A percentile compares a stretch with the other conserved stretches of the same genome.
Evolutionary conservation across 306 rosid genomes (phyloP).

Genomic region (Macrotyloma uniflorum): DNA sequence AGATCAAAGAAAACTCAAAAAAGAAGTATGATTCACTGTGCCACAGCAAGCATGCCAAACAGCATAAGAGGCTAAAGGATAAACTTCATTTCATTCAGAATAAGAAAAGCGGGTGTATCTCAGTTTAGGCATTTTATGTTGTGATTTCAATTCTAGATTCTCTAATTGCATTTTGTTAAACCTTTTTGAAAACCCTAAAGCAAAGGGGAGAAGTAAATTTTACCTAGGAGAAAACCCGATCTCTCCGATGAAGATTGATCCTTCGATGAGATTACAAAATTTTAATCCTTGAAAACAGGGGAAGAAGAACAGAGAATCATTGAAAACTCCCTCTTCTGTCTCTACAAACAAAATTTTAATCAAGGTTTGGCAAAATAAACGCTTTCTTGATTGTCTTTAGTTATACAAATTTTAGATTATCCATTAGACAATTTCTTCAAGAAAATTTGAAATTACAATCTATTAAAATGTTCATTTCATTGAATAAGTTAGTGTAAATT

Average conservation of each 20-base stretch:
- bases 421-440: background rate
- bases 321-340: conserved; percentile 5
- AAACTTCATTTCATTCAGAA: conserved; percentile 24
- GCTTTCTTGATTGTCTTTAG: background rate
- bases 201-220: conserved; percentile 24
- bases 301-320: background rate
- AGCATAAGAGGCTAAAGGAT: conserved; percentile 1
- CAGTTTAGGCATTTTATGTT: background rate
- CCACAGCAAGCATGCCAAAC: background rate
- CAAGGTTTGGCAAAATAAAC: conserved; percentile 7
- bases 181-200: conserved; percentile 29
- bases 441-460: background rate
- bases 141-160: background rate
- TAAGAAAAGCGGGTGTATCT: conserved; percentile 16
- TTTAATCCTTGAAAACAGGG: background rate
- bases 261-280: background rate
- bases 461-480: background rate
- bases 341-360: background rate
- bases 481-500: background rate
- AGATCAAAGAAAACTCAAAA: conserved; percentile 10
- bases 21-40: background rate
- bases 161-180: background rate
- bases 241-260: conserved; percentile 1
- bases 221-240: conserved; percentile 30
- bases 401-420: background rate